Percentiles rank a stretch among this genome's conserved stretches.
phyloP scores from a whole-genome alignment of 2,329 filamentous ascomycete species.

The Emergomyces africanus region DNA sequence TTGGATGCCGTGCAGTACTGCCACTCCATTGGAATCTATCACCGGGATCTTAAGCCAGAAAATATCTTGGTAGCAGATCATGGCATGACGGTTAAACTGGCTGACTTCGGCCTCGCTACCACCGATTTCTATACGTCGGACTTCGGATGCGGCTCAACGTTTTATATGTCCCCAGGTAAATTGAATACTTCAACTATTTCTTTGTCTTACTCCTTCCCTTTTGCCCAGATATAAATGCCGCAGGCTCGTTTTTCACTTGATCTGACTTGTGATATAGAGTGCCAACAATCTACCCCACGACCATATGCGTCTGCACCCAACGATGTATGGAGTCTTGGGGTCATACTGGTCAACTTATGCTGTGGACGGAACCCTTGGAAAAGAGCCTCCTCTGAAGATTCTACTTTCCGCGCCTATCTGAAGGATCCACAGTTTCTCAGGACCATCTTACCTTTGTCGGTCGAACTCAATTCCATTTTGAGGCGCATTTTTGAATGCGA shows the following conservation, averaged over 20 bases:
- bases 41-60: conserved; percentile 94
- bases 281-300: conserved; percentile 62
- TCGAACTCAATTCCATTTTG: conserved; percentile 80
- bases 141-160: conserved; percentile 95
- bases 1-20: conserved; percentile 94
- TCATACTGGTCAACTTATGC: conserved; percentile 93
- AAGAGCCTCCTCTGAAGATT: conserved; percentile 82
- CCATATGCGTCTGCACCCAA: conserved; percentile 86
- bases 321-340: conserved; percentile 96
- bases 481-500: conserved; percentile 77
- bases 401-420: conserved; percentile 83
- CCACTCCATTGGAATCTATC: conserved; percentile 87
- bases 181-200: conserved; percentile 14
- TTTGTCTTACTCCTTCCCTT: conserved; percentile 6
- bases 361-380: conserved; percentile 99
- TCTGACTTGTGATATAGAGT: conserved; percentile 51
- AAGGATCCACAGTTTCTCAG: conserved; percentile 78
- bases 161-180: conserved; percentile 99
- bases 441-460: conserved; percentile 80
- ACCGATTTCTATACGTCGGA: conserved; percentile 73
- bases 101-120: conserved; percentile 93
- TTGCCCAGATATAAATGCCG: no score
- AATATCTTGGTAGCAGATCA: conserved; percentile 88
- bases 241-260: not conserved
- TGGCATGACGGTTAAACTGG: conserved; percentile 84